Percentiles rank a stretch among this genome's conserved stretches.
phyloP scores from a whole-genome alignment of 139 green algal genomes.

The Mesotaenium endlicherianum region DNA sequence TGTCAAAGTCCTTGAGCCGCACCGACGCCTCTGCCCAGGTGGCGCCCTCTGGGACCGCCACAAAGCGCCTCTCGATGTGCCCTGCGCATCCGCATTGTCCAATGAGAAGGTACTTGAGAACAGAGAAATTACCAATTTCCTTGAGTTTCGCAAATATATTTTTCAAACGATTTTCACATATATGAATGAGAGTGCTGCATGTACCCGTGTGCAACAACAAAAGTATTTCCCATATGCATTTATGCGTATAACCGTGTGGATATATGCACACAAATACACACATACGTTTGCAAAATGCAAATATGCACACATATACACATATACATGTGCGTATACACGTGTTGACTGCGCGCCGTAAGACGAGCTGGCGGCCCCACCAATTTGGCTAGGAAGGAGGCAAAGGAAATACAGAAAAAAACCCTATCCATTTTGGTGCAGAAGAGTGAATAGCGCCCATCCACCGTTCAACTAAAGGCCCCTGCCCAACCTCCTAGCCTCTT shows the following conservation, averaged over 20 bases:
- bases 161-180: not conserved
- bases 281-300: not conserved
- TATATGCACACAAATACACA: not conserved
- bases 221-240: not conserved
- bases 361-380: not conserved
- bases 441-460: not conserved
- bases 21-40: slow-evolving; percentile 77
- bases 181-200: too few relatives aligned
- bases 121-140: too few relatives aligned
- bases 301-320: not conserved
- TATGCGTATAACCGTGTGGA: not conserved
- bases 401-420: too few relatives aligned
- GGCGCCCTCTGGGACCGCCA: slow-evolving; percentile 65
- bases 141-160: not conserved
- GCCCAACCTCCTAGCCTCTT: not conserved
- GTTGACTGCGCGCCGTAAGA: not conserved
- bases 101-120: not conserved
- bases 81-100: slow-evolving; percentile 13
- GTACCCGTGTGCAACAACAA: not conserved
- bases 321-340: not conserved
- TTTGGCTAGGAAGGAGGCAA: too few relatives aligned
- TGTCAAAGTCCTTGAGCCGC: slow-evolving; percentile 26
- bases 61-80: slow-evolving; percentile 9
- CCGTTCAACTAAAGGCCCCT: not conserved
- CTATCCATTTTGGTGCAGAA: too few relatives aligned